Base-by-base conservation (phyloP, 306 rosid genomes). In the Argentina anserina region DNA sequence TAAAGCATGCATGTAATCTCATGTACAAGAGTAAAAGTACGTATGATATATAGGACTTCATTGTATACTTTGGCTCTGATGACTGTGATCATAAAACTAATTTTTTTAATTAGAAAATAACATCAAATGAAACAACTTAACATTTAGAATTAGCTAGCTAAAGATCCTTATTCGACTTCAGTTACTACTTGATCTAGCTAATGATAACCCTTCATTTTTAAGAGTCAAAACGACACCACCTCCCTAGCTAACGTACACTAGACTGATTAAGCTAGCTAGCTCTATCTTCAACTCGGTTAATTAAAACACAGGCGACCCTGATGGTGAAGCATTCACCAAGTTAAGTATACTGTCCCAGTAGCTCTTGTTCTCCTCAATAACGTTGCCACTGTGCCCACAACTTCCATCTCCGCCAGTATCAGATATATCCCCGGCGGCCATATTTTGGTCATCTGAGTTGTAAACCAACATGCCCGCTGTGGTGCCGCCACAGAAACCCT, bases 341-440 rank as follows among this genome's bases (percentile, higher is more conserved):
- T 90, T 86, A 47, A 95, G 96, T 81, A 95, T 88, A 71, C 86
- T 90, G 67, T 85, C 84, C 99, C 97, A 90, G 65, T 95, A 95
- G 72, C 81, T 94, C 87, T 84, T 90, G 83, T 86, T 94, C 84
- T 94, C 97, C 79, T 89, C 97, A 52, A 81, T 82, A 71, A 73
- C 77, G 39, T 84, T 41, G 49, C 75, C 76, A 43, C 73, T 90
- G 25, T 79, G 72, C 41, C 10, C 65, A 0, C 85, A 76, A 40
- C 75, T 81, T 5, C 83, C 65, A 7, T 64, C 76, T 1, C 68
- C 84, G 2, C 70, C 81, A 5, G 78, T 77, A 17, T 78, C 79
- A 8, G 89, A 83, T 3, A 79, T 83, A 82, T 17, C 86, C 83
- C 5, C 92, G 75, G 36, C 84, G 80, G 15, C 80, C 84, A 0